phyloP scores from a whole-genome alignment of 2,329 filamentous ascomycete genomes.

The Paradendryphiella salina region DNA sequence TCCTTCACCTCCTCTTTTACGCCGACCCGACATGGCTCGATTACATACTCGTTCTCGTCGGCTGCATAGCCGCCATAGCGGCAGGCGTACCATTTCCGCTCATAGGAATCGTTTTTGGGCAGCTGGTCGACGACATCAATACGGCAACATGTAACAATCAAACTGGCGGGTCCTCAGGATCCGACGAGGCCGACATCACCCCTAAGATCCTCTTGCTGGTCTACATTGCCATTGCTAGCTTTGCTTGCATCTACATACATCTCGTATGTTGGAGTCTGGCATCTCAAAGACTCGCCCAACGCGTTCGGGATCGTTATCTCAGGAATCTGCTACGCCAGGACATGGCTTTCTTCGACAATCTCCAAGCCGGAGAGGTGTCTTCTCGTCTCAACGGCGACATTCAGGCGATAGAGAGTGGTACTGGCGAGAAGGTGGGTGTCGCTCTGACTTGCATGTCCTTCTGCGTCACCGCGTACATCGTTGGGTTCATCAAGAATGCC shows the following conservation, averaged over 20 bases:
- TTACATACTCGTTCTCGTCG: slow-evolving; percentile 43
- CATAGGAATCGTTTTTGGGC: slow-evolving; percentile 66
- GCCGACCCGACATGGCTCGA: slow-evolving; percentile 46
- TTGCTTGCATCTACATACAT: slow-evolving; percentile 66
- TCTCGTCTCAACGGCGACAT: slow-evolving; percentile 68
- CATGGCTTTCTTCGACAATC: slow-evolving; percentile 65
- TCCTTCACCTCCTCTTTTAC: slow-evolving; percentile 43
- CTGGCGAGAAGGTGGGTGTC: slow-evolving; percentile 71
- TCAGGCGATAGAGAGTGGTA: slow-evolving; percentile 67
- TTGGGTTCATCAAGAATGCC: slow-evolving; percentile 67
- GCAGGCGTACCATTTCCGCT: slow-evolving; percentile 67
- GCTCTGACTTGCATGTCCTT: slow-evolving; percentile 65
- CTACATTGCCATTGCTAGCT: slow-evolving; percentile 66
- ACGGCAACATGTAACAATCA: slow-evolving; percentile 56
- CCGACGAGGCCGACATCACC: slow-evolving; percentile 54
- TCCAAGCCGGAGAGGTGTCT: slow-evolving; percentile 65
- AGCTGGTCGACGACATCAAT: slow-evolving; percentile 66
- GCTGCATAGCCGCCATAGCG: slow-evolving; percentile 55
- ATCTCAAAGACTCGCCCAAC: slow-evolving; percentile 65
- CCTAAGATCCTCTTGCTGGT: slow-evolving; percentile 63
- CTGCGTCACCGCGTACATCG: slow-evolving; percentile 67
- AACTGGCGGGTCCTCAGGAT: slow-evolving; percentile 21
- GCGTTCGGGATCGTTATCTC: slow-evolving; percentile 65
- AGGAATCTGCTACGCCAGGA: slow-evolving; percentile 63
- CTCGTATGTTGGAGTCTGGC: slow-evolving; percentile 66